Conservation (phyloP, 208 protist species). For the Strigomonas culicis region DNA sequence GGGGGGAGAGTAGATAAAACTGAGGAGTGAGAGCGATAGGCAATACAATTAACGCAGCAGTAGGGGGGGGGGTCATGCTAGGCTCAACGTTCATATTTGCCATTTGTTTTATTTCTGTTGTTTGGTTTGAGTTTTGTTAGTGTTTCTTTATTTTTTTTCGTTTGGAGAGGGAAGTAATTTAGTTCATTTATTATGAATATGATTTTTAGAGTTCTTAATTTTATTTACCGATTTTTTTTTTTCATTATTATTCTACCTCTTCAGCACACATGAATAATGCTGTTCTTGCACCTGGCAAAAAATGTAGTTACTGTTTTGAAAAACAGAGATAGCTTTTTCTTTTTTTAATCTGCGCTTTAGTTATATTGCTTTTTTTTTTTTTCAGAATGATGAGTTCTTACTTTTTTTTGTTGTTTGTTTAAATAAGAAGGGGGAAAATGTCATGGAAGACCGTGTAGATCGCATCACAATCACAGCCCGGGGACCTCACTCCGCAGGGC, state of each 20-base stretch:
- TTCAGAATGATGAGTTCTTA: background rate
- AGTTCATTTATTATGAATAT: background rate
- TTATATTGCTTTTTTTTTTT: too few relatives aligned
- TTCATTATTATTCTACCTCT: too few relatives aligned
- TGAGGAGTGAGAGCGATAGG: too few relatives aligned
- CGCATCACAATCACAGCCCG: background rate
- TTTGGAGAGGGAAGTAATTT: too few relatives aligned
- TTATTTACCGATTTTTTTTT: background rate
- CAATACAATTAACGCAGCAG: too few relatives aligned
- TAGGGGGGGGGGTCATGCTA: too few relatives aligned
- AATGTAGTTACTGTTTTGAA: background rate
- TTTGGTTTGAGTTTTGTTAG: too few relatives aligned
- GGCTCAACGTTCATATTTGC: too few relatives aligned
- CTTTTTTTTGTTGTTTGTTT: background rate
- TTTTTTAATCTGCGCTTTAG: too few relatives aligned
- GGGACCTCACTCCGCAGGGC: conserved; percentile 35
- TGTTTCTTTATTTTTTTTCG: background rate
- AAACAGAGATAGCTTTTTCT: background rate
- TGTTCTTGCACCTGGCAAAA: too few relatives aligned
- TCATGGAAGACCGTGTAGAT: background rate
- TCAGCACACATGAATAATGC: too few relatives aligned
- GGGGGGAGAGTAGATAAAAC: background rate
- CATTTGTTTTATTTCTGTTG: too few relatives aligned
- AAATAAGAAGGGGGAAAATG: conserved; percentile 5
- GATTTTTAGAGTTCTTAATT: background rate